Evolutionary conservation across 1,284 basidiomycete species (phyloP), one percentile per base, ranked within the genome.

Genomic region (Boletus smithii): DNA sequence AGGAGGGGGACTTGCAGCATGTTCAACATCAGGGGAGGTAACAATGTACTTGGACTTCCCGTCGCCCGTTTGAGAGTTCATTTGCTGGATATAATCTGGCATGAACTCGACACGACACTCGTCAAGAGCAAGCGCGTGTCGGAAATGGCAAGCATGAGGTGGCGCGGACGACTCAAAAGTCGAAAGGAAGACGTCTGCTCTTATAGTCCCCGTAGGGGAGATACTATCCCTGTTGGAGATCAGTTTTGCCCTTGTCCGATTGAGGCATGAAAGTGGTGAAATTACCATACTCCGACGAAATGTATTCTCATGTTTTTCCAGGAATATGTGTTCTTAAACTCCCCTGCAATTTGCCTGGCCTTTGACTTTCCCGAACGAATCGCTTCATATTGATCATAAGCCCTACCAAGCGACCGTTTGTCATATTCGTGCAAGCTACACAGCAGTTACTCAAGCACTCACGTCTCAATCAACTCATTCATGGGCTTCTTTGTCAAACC

Each of bases 91-190:
- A 22, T 68, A 68, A 40, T 73, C 71, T 0, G 70, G 70, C 50
- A 69, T 60, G 49, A 73, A 73, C 45, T 73, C 70, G 36, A 69
- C 59, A 51, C 67, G 63, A 18, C 55, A 58, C 48, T 72, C 70
- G 41, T 73, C 70, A 3, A 73, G 62, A 13, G 68, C 66, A 17
- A 73, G 63, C 0, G 70, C 70, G 31, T 74, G 73, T 13, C 71
- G 63, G 43, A 72, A 67, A 44, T 56, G 59, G 31, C 65, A 69
- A 14, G 66, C 54, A 46, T n/a, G n/a, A n/a, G 65, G 59, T 3
- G 56, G 24, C 0, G 40, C 46, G 1, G 50, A 56, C 1, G 50
- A 41, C n/a, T n/a, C n/a, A 10, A 52, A 54, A 0, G 58, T 58
- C 1, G 54, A 49, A 2, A 70, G 59, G 1, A 66, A 53, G 6